Evolutionary conservation across 1,284 basidiomycete genomes (phyloP).

Genomic region (Microstroma glucosiphilum): DNA sequence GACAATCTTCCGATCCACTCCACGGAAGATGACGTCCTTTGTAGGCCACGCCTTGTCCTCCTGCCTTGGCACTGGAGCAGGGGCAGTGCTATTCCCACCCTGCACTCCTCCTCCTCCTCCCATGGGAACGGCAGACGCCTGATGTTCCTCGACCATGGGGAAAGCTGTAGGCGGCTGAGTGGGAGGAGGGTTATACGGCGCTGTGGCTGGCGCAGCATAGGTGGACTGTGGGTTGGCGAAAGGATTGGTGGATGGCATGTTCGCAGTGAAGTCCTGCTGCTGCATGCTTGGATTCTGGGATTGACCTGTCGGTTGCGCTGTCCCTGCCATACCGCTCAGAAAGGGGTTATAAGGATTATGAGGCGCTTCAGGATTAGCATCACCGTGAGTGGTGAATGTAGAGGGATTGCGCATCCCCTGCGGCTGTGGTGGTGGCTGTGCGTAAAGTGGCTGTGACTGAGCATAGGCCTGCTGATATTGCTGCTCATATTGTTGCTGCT

Average conservation of each 20-base stretch:
- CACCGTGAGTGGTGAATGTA: too few relatives aligned
- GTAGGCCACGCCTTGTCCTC: slow-evolving; percentile 7
- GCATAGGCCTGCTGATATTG: not conserved
- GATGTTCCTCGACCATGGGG: too few relatives aligned
- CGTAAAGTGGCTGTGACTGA: too few relatives aligned
- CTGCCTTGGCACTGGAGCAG: not conserved
- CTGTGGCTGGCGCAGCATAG: not conserved
- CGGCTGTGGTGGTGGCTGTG: too few relatives aligned
- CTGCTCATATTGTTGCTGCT: not conserved
- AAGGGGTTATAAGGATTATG: not conserved
- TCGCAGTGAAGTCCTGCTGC: not conserved
- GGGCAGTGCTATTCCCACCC: not conserved
- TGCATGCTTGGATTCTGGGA: too few relatives aligned
- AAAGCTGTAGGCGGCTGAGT: not conserved
- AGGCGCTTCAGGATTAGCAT: not conserved
- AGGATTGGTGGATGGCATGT: not conserved
- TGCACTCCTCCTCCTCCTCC: not conserved
- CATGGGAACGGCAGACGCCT: not conserved
- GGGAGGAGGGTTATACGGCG: not conserved
- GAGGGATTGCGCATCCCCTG: too few relatives aligned
- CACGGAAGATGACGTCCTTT: slow-evolving; percentile 3
- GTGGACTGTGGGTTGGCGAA: not conserved
- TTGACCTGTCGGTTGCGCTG: not conserved
- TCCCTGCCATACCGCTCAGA: not conserved
- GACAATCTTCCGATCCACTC: not conserved